These are phyloP conservation scores for Barnettozyma sp. DNA, from an alignment of 805 yeast species.

Conservation along the genomic window DNA sequence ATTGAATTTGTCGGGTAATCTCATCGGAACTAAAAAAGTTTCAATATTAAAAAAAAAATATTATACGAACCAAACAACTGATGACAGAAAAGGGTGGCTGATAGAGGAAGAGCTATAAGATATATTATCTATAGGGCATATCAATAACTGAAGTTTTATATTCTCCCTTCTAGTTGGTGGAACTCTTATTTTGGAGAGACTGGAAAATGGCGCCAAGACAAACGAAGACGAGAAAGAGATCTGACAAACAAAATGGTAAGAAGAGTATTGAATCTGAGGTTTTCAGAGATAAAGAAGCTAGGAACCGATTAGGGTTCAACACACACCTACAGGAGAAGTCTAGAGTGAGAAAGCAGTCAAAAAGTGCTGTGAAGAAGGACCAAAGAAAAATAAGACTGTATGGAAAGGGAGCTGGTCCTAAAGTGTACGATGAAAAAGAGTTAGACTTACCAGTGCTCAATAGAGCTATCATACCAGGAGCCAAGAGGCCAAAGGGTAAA, in stretches of 20 bases:
- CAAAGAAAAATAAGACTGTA: conserved; percentile 58
- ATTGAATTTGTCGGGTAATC: too few relatives aligned
- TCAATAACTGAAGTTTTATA: too few relatives aligned
- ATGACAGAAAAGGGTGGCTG: too few relatives aligned
- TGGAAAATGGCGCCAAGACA: conserved; percentile 63
- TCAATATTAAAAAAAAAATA: too few relatives aligned
- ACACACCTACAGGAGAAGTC: conserved; percentile 45
- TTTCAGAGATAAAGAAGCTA: conserved; percentile 55
- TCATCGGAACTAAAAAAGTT: too few relatives aligned
- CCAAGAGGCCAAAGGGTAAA: conserved; percentile 68
- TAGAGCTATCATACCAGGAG: conserved; percentile 81
- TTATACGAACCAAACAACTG: too few relatives aligned
- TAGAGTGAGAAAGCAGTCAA: conserved; percentile 40
- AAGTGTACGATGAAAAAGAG: conserved; percentile 63
- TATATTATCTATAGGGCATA: too few relatives aligned
- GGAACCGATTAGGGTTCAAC: conserved; percentile 50
- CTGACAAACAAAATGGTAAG: conserved; percentile 42
- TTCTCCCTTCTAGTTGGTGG: too few relatives aligned
- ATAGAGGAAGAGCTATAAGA: too few relatives aligned
- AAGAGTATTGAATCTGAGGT: conserved; percentile 63
- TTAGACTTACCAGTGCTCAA: conserved; percentile 74
- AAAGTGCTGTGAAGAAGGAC: conserved; percentile 54
- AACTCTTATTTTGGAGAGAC: too few relatives aligned
- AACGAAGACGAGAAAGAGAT: conserved; percentile 53
- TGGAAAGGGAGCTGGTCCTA: conserved; percentile 48